Evolutionary conservation across 179 eudicot genomes (phyloP).

Genomic region (Nepenthes alata): DNA sequence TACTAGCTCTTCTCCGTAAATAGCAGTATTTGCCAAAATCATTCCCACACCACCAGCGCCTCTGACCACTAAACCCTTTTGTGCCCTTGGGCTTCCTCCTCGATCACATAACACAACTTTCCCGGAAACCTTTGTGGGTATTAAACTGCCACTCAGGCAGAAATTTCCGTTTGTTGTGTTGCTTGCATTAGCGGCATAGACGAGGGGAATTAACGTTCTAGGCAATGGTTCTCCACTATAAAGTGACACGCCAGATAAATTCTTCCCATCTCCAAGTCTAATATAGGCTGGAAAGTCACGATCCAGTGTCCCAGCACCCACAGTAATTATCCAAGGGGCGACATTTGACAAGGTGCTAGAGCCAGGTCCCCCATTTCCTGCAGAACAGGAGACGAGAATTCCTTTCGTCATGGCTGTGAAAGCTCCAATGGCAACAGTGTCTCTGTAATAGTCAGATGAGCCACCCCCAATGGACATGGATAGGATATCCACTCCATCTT

Average conservation of each 20-base stretch:
- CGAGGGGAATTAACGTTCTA: constrained; percentile 23
- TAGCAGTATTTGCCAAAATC: constrained; percentile 57
- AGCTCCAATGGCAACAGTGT: constrained; percentile 57
- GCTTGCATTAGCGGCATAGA: constrained; percentile 50
- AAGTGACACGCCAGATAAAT: constrained; percentile 53
- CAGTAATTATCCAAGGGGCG: constrained; percentile 86
- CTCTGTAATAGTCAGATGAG: constrained; percentile 40
- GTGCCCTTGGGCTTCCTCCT: constrained; percentile 53
- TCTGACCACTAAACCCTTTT: constrained; percentile 66
- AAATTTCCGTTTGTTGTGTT: constrained; percentile 37
- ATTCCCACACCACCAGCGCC: constrained; percentile 69
- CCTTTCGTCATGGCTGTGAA: constrained; percentile 56
- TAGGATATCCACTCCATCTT: constrained; percentile 59
- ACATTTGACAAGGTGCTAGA: constrained; percentile 50
- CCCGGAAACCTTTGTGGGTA: constrained; percentile 38
- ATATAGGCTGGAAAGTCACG: constrained; percentile 66
- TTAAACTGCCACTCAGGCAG: constrained; percentile 45
- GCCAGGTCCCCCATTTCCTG: constrained; percentile 75
- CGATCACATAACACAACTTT: constrained; percentile 77
- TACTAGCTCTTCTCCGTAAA: constrained; percentile 64
- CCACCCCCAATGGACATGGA: constrained; percentile 72
- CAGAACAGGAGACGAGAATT: constrained; percentile 63
- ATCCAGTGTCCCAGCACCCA: constrained; percentile 78
- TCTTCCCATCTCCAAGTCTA: constrained; percentile 53
- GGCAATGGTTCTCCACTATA: constrained; percentile 48